Base-by-base conservation (phyloP, 345 rosid species). In the Salix udensis region DNA sequence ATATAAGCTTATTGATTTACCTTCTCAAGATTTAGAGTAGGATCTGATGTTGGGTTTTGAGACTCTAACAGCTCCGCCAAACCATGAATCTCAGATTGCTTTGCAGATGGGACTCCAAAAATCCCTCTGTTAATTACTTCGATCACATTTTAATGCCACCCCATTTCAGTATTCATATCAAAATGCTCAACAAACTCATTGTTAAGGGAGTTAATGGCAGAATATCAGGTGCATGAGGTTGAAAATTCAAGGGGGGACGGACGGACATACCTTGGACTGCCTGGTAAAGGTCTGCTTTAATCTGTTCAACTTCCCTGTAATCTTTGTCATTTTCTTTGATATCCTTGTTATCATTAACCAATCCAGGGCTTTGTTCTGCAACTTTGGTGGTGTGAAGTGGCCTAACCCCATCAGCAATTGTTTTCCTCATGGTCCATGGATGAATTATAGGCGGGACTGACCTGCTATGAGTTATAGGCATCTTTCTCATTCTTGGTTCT, bases 81-180 rank as follows among this genome's bases (percentile, higher is more conserved):
- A 66, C 75, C 40, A 76, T 88, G 90, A 65, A 91, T 91, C 85
- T 93, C 91, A 53, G 86, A 23, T 73, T 87, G 91, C 83, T 86
- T 91, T 16, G 87, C 86, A 68, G 97, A 90, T 16, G 84, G 80
- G 1, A 87, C 88, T 42, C 98, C 96, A 74, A 91, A 95, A 40
- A 95, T 85, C 50, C 98, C 97, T 84, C 97, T 95, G 67, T 93
- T 93, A 37, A 83, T 84, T 71, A 92, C 95, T 89, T 82, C 16
- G 46, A 36, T 68, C 16, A 73, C 12, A 9, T 4, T 53, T 4
- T 5, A 65, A n/a, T 53, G 19, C 62, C 70, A 74, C 65, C 68
- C 26, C n/a, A 39, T 42, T 46, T 78, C 71, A 74, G 31, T 60
- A 48, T 14, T 48, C 39, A 65, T 28, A 58, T 21, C 36, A 69